Conservation (phyloP, 345 rosid genomes). For the Odontarrhena argentea region DNA sequence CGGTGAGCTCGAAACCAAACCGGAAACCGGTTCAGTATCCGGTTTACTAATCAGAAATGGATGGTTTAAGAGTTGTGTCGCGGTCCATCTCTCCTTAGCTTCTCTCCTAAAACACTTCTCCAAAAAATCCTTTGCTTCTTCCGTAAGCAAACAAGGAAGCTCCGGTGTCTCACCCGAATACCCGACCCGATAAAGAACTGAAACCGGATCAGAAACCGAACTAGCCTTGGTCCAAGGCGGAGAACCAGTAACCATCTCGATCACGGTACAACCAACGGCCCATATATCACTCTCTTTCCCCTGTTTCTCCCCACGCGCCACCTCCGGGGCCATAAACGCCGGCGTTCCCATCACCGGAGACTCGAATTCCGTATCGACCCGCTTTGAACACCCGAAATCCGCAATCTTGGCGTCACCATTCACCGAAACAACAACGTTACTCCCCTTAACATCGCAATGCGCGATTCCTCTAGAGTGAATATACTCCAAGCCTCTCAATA, state of each 20-base stretch:
- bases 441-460: constrained; percentile 81
- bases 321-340: constrained; percentile 87
- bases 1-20: constrained; percentile 58
- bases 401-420: constrained; percentile 59
- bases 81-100: constrained; percentile 57
- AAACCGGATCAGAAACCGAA: constrained; percentile 42
- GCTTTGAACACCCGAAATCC: constrained; percentile 78
- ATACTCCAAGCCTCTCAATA: constrained; percentile 55
- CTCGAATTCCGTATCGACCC: constrained; percentile 34
- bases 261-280: constrained; percentile 79
- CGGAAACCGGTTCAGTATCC: constrained; percentile 38
- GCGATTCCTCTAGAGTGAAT: constrained; percentile 61
- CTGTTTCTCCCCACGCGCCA: constrained; percentile 77
- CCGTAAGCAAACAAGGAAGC: constrained; percentile 51
- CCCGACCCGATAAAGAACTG: constrained; percentile 52
- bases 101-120: constrained; percentile 58
- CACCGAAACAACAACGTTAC: constrained; percentile 56
- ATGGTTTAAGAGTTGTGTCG: constrained; percentile 54
- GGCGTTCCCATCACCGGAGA: constrained; percentile 58
- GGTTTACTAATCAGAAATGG: constrained; percentile 46
- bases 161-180: constrained; percentile 53
- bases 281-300: constrained; percentile 66
- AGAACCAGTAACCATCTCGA: constrained; percentile 78
- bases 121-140: constrained; percentile 59
- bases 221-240: constrained; percentile 46